Percentiles rank a stretch among this genome's conserved stretches.
Evolutionary conservation across 306 rosid genomes (phyloP).

Genomic region (Inga leiocalycina): DNA sequence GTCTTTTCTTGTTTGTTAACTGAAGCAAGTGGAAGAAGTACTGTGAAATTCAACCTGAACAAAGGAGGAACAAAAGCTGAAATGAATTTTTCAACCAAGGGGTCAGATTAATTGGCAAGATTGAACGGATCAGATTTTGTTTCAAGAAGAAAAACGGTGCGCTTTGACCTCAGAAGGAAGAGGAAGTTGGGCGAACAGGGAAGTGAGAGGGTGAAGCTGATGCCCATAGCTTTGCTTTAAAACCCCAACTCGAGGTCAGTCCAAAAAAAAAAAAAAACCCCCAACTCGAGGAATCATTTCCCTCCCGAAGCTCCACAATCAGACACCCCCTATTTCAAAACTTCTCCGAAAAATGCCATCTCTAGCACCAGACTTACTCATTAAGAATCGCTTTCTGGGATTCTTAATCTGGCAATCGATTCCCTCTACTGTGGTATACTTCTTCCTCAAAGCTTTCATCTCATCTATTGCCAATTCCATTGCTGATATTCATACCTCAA

Average conservation of each 20-base stretch:
- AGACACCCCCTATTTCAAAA: not conserved
- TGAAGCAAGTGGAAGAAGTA: too few relatives aligned
- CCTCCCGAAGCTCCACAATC: not conserved
- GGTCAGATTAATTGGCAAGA: not conserved
- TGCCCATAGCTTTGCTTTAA: not conserved
- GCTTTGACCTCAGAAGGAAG: not conserved
- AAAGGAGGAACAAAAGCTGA: too few relatives aligned
- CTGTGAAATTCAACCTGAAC: too few relatives aligned
- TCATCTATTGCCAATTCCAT: constrained; percentile 24
- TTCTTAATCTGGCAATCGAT: constrained; percentile 91
- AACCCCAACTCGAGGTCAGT: not conserved
- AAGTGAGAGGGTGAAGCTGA: not conserved
- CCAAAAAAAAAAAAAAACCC: not conserved
- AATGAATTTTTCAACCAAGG: not conserved
- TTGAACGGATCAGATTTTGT: not conserved
- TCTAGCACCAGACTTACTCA: constrained; percentile 42
- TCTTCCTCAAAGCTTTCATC: constrained; percentile 52
- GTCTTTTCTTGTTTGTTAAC: too few relatives aligned
- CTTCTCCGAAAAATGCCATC: constrained; percentile 9
- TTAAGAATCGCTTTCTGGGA: constrained; percentile 69
- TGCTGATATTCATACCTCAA: not conserved
- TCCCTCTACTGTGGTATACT: constrained; percentile 64
- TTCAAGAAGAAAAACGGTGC: not conserved
- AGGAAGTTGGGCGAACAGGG: not conserved
- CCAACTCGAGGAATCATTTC: not conserved